Base-by-base conservation (phyloP, 345 rosid genomes). In the Melaleuca quinquenervia region DNA sequence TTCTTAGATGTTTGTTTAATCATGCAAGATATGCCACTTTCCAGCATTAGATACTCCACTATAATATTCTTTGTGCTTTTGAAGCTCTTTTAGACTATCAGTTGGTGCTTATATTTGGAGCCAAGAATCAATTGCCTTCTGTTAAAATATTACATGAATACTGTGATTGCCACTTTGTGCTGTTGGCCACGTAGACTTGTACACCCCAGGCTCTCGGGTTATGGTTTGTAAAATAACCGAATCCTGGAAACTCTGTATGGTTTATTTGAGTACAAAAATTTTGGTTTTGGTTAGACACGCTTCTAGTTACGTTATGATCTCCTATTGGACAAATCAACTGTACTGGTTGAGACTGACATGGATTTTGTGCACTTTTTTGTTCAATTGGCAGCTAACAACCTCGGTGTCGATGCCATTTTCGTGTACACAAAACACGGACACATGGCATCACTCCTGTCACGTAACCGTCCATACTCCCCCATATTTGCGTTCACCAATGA, bases 361-460 rank as follows among this genome's bases (percentile, higher is more conserved):
- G 78, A 18, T 16, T 32, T 70, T 70, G 51, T 14, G 75, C 1
- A 3, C 36, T 56, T 50, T 18, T 50, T 32, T 80, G 36, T 82
- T 44, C 27, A 48, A n/a, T 84, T 55, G 29, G 91, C 90, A 93
- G 97, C 95, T 74, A 91, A 94, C 85, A 93, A 89, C 83, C 92
- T 93, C 3, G 93, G 95, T 0, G 88, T 93, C 8, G 96, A 94
- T 89, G 96, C 95, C 45, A 92, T 94, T 70, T 94, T 94, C 76
- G 97, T 92, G 86, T 94, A 91, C 88, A 93, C 97, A 27, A 93
- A 89, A 85, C 91, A 91, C 36, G 97, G 96, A 45, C 91, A 91
- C 82, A 93, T 94, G 97, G 96, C 96, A 20, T 91, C 95, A 3
- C 94, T 93, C 26, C 88, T 94, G 75, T 92, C 97, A n/a, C 92